Conservation (phyloP, 306 rosid genomes). For the Bauhinia variegata region DNA sequence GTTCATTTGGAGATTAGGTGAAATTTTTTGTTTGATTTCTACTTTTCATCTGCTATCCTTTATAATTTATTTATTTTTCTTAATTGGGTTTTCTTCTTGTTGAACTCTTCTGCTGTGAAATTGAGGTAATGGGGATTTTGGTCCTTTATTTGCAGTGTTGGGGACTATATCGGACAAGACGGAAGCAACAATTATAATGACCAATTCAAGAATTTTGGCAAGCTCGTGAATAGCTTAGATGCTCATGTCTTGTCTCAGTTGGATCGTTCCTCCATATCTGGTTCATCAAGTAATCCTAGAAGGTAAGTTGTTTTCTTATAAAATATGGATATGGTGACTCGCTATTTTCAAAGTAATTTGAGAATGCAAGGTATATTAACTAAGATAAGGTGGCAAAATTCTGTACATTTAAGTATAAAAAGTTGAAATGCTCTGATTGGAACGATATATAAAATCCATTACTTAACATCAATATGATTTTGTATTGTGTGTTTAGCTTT, state of each 20-base stretch:
- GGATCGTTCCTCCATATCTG: conserved; percentile 51
- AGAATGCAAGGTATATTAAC: background rate
- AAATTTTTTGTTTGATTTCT: background rate
- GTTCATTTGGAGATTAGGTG: conserved; percentile 69
- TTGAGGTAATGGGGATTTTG: conserved; percentile 4
- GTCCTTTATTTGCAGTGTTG: conserved; percentile 52
- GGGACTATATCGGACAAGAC: conserved; percentile 56
- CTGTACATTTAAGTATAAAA: background rate
- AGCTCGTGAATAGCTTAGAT: conserved; percentile 59
- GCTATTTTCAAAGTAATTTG: conserved; percentile 10
- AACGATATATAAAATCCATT: background rate
- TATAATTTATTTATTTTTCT: background rate
- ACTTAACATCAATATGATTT: background rate
- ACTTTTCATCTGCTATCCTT: no score
- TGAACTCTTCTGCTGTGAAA: background rate
- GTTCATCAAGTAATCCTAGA: conserved; percentile 41
- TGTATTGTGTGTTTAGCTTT: background rate
- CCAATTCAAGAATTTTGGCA: conserved; percentile 74
- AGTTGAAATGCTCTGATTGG: conserved; percentile 20
- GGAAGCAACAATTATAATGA: conserved; percentile 64
- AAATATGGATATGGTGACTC: background rate
- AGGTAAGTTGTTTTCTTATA: conserved; percentile 46
- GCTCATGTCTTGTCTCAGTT: conserved; percentile 58
- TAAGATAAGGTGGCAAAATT: background rate
- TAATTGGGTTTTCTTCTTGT: conserved; percentile 11